These are phyloP conservation scores for Nakazawaea sp. DNA, from an alignment of 805 yeast species.

Conservation along the genomic window DNA sequence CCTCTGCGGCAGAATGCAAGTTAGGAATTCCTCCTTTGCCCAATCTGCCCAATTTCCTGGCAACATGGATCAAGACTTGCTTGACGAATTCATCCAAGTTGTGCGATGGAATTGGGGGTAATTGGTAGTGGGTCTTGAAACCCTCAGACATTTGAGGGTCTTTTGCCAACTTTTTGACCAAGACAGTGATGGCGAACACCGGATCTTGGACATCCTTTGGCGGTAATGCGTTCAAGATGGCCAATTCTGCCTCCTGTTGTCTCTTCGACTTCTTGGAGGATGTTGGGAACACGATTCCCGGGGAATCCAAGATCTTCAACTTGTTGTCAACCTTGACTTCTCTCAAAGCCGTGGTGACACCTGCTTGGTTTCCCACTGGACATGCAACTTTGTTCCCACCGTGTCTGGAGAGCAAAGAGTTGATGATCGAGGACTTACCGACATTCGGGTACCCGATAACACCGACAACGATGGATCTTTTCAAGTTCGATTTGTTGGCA, in stretches of 20 bases:
- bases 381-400: conserved; percentile 71
- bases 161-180: conserved; percentile 71
- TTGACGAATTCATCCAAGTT: conserved; percentile 75
- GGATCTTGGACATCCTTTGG: conserved; percentile 84
- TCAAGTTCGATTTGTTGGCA: conserved; percentile 76
- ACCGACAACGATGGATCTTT: conserved; percentile 88
- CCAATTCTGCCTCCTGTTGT: conserved; percentile 83
- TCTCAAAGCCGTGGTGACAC: conserved; percentile 88
- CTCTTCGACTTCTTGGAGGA: conserved; percentile 41
- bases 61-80: conserved; percentile 85
- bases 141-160: conserved; percentile 71
- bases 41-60: conserved; percentile 86
- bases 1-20: conserved; percentile 73
- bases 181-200: conserved; percentile 66
- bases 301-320: conserved; percentile 85
- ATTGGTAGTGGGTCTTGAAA: conserved; percentile 62
- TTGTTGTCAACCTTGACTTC: conserved; percentile 90
- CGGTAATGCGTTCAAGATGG: conserved; percentile 83
- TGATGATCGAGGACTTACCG: conserved; percentile 92
- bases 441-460: conserved; percentile 97
- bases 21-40: conserved; percentile 94
- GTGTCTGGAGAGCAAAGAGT: conserved; percentile 79
- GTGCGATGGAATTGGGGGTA: conserved; percentile 73
- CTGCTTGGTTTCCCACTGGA: conserved; percentile 97
- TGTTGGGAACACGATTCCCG: conserved; percentile 92